Conservation (phyloP, 768 basidiomycete species). For the Fomitopsis serialis region DNA sequence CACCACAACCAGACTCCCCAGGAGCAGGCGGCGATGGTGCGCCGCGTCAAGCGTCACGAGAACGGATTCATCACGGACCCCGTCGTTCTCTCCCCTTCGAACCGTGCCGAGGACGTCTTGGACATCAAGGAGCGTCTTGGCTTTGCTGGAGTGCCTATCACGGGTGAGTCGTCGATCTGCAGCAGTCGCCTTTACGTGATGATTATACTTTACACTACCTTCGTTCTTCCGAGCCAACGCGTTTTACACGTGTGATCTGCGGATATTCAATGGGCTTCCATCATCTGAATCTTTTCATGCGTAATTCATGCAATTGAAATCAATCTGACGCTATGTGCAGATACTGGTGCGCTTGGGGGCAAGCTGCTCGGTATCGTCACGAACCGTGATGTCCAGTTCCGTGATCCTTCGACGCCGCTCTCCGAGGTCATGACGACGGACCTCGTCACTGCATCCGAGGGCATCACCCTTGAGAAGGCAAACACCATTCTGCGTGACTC, state of each 20-base stretch:
- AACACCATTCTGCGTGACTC: slow-evolving; percentile 93
- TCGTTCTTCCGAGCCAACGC: slow-evolving; percentile 87
- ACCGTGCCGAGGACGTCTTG: slow-evolving; percentile 82
- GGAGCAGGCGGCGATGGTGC: slow-evolving; percentile 93
- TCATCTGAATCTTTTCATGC: slow-evolving; percentile 29
- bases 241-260: slow-evolving; percentile 65
- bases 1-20: slow-evolving; percentile 89
- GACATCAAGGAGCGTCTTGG: slow-evolving; percentile 90
- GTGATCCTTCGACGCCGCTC: slow-evolving; percentile 57
- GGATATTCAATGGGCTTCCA: slow-evolving; percentile 37
- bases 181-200: slow-evolving; percentile 30
- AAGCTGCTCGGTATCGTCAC: slow-evolving; percentile 97
- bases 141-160: slow-evolving; percentile 96
- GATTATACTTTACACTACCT: slow-evolving; percentile 54
- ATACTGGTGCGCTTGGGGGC: slow-evolving; percentile 81
- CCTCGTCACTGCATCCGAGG: slow-evolving; percentile 82
- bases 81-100: slow-evolving; percentile 74
- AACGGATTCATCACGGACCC: slow-evolving; percentile 98
- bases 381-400: slow-evolving; percentile 94
- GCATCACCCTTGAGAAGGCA: slow-evolving; percentile 87
- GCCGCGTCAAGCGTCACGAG: slow-evolving; percentile 96
- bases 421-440: slow-evolving; percentile 84
- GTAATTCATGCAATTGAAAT: slow-evolving; percentile 4
- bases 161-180: slow-evolving; percentile 44
- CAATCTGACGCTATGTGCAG: slow-evolving; percentile 33